Conservation (phyloP, 176 grass and related monocot genomes). For the Poa pratensis region DNA sequence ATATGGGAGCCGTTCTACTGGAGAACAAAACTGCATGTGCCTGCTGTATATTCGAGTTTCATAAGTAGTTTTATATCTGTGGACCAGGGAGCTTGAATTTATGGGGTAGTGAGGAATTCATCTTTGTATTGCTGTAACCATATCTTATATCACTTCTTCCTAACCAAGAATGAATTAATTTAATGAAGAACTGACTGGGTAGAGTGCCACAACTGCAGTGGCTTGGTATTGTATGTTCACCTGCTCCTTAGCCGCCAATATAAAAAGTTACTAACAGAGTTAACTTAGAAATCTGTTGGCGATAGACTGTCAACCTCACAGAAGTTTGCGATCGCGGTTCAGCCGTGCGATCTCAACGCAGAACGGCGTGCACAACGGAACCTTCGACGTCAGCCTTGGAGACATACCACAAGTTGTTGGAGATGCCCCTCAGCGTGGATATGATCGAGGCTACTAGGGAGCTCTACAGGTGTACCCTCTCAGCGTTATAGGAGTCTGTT, state of each 20-base stretch:
- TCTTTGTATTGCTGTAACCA: too few relatives aligned
- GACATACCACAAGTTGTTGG: too few relatives aligned
- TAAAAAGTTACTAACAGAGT: conserved; percentile 15
- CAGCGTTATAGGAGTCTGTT: too few relatives aligned
- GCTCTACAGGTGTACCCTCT: too few relatives aligned
- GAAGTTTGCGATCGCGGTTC: too few relatives aligned
- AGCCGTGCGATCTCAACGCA: too few relatives aligned
- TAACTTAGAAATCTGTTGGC: neutral
- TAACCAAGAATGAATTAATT: conserved; percentile 21
- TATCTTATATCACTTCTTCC: neutral
- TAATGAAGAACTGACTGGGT: neutral
- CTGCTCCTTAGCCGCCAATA: neutral
- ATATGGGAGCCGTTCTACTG: conserved; percentile 2
- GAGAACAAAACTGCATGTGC: conserved; percentile 23
- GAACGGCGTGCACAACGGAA: too few relatives aligned
- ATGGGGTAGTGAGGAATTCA: neutral
- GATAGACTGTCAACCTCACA: too few relatives aligned
- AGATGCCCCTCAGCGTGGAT: too few relatives aligned
- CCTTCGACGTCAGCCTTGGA: too few relatives aligned
- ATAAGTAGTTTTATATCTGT: conserved; percentile 12
- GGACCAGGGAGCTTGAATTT: neutral
- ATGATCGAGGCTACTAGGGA: too few relatives aligned
- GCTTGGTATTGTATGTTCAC: neutral
- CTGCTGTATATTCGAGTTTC: conserved; percentile 8
- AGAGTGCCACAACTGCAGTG: conserved; percentile 7